These are phyloP conservation scores for Trametes sp. DNA, from an alignment of 1,284 basidiomycete species.

Conservation along the genomic window DNA sequence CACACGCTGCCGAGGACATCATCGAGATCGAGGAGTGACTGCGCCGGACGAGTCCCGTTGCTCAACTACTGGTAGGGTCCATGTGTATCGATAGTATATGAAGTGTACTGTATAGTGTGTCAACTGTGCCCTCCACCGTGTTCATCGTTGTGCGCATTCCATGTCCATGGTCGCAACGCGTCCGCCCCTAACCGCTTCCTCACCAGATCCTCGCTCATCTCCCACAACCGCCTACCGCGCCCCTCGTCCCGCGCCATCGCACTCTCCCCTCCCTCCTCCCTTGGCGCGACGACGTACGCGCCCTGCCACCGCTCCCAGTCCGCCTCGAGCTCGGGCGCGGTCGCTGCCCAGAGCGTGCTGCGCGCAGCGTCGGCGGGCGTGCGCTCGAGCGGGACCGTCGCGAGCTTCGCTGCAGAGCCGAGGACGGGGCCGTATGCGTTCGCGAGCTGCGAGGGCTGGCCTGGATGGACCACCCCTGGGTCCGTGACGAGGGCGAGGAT, in stretches of 20 bases:
- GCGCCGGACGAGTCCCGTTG: no score
- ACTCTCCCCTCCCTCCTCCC: conserved; percentile 44
- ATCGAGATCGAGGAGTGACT: neutral
- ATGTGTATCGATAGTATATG: neutral
- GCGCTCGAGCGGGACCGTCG: conserved; percentile 46
- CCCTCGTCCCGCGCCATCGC: conserved; percentile 45
- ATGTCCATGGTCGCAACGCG: conserved; percentile 40
- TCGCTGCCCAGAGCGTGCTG: conserved; percentile 47
- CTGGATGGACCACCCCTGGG: conserved; percentile 52
- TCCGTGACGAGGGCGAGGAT: conserved; percentile 50
- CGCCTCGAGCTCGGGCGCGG: conserved; percentile 46
- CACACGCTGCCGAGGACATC: conserved; percentile 18
- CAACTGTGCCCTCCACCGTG: neutral
- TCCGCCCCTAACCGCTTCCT: conserved; percentile 44
- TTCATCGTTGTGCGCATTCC: neutral
- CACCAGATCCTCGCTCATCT: conserved; percentile 45
- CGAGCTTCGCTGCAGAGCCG: conserved; percentile 44
- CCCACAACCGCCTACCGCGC: conserved; percentile 50
- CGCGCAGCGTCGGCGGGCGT: conserved; percentile 46
- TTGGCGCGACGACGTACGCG: conserved; percentile 49
- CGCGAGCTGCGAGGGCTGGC: conserved; percentile 52
- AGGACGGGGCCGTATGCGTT: conserved; percentile 47
- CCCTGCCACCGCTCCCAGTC: conserved; percentile 45
- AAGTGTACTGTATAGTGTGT: no score
- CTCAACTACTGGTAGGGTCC: no score